Conservation (phyloP, 1,139 yeast genomes). For the Taphrina sp. region DNA sequence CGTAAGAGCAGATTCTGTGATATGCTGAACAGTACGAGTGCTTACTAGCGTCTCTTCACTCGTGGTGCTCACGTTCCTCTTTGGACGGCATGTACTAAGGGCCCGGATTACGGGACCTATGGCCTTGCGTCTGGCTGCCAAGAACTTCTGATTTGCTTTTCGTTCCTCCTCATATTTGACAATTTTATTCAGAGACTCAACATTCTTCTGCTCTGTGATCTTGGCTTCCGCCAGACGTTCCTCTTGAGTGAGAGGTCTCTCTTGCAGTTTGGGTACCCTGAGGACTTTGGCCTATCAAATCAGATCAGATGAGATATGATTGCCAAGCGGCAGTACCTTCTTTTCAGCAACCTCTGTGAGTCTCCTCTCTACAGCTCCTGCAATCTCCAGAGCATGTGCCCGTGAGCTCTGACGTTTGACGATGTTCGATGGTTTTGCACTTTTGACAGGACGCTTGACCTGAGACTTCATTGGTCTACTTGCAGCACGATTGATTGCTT, state of each 20-base stretch:
- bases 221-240: conserved; percentile 81
- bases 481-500: conserved; percentile 3
- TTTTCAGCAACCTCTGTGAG: conserved; percentile 69
- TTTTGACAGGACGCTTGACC: conserved; percentile 1
- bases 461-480: background rate
- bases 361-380: conserved; percentile 71
- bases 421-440: background rate
- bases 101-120: conserved; percentile 5
- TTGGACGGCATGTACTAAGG: background rate
- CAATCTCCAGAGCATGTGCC: conserved; percentile 72
- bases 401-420: conserved; percentile 74
- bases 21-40: background rate
- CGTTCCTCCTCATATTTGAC: conserved; percentile 74
- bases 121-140: conserved; percentile 6
- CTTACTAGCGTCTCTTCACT: background rate
- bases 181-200: conserved; percentile 68
- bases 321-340: conserved; percentile 48
- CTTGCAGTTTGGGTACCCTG: conserved; percentile 1
- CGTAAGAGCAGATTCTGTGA: background rate
- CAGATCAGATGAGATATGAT: conserved; percentile 42
- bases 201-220: conserved; percentile 76
- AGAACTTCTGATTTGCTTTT: conserved; percentile 7
- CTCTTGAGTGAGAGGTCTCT: conserved; percentile 64
- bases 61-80: background rate
- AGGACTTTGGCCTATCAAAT: conserved; percentile 42